These are phyloP conservation scores for Oryza rufipogon DNA, from an alignment of 176 grass and related monocot genomes.

Conservation along the genomic window DNA sequence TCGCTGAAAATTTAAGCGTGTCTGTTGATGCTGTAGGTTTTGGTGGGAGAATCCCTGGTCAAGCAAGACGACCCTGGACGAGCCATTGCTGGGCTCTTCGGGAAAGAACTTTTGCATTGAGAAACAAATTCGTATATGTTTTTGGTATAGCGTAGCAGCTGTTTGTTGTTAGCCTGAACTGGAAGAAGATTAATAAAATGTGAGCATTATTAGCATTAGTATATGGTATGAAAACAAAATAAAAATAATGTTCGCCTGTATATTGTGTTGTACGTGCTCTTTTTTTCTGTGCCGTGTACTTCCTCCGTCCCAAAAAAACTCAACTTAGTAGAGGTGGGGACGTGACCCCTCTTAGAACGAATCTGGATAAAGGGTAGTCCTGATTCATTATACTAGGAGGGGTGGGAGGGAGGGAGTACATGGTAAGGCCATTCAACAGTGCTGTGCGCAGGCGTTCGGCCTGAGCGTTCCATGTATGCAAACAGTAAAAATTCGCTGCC, in stretches of 20 bases:
- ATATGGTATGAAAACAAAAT: not conserved
- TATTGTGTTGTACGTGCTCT: not conserved
- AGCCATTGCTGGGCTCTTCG: constrained; percentile 74
- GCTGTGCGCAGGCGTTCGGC: too few species aligned
- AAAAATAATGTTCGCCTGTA: constrained; percentile 15
- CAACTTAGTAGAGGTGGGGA: too few species aligned
- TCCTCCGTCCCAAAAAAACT: too few species aligned
- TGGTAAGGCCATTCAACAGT: too few species aligned
- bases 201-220: constrained; percentile 6
- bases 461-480: too few species aligned
- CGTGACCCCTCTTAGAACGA: too few species aligned
- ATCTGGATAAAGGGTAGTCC: too few species aligned
- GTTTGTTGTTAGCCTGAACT: not conserved
- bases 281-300: not conserved
- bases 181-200: not conserved
- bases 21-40: constrained; percentile 53
- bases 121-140: not conserved
- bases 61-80: constrained; percentile 79
- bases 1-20: not conserved
- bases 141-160: constrained; percentile 10
- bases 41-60: constrained; percentile 93
- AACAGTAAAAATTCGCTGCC: too few species aligned
- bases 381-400: too few species aligned
- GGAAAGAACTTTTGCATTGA: constrained; percentile 68
- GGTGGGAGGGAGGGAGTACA: too few species aligned